These are phyloP conservation scores for Bjerkandera adusta DNA, from an alignment of 1,284 basidiomycete genomes.

Conservation along the genomic window DNA sequence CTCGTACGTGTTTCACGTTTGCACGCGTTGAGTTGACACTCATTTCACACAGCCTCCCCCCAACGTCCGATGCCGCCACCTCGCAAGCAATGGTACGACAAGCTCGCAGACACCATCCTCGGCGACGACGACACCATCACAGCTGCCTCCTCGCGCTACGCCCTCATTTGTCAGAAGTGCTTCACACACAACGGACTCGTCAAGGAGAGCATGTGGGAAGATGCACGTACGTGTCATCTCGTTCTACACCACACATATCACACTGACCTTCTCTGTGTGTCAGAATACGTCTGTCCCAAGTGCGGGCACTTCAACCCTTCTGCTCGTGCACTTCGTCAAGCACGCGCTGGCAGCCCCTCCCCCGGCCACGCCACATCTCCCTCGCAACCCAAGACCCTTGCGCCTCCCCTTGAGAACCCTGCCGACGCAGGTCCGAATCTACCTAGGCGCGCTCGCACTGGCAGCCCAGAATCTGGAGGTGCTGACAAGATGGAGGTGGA, in stretches of 20 bases:
- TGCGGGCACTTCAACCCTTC: conserved; percentile 75
- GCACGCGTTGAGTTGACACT: conserved; percentile 1
- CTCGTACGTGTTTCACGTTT: conserved; percentile 33
- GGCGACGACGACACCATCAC: conserved; percentile 72
- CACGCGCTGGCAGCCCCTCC: conserved; percentile 3
- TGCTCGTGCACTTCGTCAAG: conserved; percentile 39
- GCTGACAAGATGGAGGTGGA: no score
- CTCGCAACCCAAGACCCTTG: conserved; percentile 4
- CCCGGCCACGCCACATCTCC: background rate
- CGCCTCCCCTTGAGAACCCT: conserved; percentile 4
- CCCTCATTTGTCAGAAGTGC: conserved; percentile 92
- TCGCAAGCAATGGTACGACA: conserved; percentile 86
- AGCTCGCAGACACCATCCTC: conserved; percentile 81
- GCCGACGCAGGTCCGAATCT: no score
- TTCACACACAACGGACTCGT: conserved; percentile 95
- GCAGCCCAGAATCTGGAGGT: no score
- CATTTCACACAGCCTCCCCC: conserved; percentile 29
- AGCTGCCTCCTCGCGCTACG: conserved; percentile 69
- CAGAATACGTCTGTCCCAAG: conserved; percentile 76
- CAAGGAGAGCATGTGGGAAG: conserved; percentile 85
- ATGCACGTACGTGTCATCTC: conserved; percentile 66
- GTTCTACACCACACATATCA: conserved; percentile 1
- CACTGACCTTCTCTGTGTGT: background rate
- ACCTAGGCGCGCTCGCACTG: no score
- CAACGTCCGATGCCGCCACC: conserved; percentile 50